phyloP scores from a whole-genome alignment of 768 basidiomycete species.

The Lepiota venenata region DNA sequence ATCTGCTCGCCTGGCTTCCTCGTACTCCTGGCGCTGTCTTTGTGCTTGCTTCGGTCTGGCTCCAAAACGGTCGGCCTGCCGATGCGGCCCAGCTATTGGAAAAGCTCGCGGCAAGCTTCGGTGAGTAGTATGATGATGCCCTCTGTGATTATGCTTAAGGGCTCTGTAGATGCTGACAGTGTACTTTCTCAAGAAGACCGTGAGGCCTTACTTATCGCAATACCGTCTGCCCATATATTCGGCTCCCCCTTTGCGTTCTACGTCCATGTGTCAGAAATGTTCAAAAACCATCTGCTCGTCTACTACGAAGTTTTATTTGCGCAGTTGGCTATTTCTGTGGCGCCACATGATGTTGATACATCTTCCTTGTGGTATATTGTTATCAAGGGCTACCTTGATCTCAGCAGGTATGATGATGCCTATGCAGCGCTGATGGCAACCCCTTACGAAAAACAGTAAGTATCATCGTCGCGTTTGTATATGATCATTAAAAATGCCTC shows the following conservation, averaged over 20 bases:
- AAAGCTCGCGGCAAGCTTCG: constrained; percentile 71
- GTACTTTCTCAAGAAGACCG: constrained; percentile 56
- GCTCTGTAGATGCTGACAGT: constrained; percentile 40
- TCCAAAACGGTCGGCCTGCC: constrained; percentile 63
- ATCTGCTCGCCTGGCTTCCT: constrained; percentile 76
- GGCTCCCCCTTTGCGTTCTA: constrained; percentile 74
- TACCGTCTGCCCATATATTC: constrained; percentile 54
- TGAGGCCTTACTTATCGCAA: constrained; percentile 56
- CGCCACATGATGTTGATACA: constrained; percentile 48
- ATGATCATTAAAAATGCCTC: constrained; percentile 5
- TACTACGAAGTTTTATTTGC: constrained; percentile 71
- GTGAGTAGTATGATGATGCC: constrained; percentile 35
- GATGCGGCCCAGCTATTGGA: constrained; percentile 75
- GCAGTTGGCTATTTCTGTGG: constrained; percentile 75
- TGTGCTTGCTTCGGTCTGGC: constrained; percentile 63
- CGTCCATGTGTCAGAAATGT: constrained; percentile 71
- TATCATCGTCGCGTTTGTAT: constrained; percentile 17
- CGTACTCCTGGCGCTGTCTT: constrained; percentile 74
- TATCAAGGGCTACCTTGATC: constrained; percentile 70
- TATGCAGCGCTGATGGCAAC: constrained; percentile 74
- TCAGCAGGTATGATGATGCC: constrained; percentile 82
- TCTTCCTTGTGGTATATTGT: constrained; percentile 77
- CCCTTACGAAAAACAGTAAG: constrained; percentile 80
- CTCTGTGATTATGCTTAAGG: constrained; percentile 3
- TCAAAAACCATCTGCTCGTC: constrained; percentile 54